Percentiles rank a stretch among this genome's conserved stretches.
phyloP scores from a whole-genome alignment of 495 filamentous ascomycete genomes.

The Neurospora africana region DNA sequence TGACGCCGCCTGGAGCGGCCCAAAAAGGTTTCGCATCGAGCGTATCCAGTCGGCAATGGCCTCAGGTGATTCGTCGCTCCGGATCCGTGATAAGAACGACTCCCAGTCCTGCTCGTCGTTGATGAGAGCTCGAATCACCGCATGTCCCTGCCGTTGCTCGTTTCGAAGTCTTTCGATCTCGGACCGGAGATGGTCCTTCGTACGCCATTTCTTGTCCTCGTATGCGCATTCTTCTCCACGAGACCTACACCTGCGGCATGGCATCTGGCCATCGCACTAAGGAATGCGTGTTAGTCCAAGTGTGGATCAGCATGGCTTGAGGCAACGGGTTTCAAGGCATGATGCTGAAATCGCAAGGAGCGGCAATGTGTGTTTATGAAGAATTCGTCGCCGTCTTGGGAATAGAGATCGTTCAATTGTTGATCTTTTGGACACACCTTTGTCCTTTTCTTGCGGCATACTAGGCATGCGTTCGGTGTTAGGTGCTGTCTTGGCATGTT shows the following conservation, averaged over 20 bases:
- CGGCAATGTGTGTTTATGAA: background rate
- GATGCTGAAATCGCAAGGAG: background rate
- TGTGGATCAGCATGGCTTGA: background rate
- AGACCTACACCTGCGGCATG: slow-evolving; percentile 19
- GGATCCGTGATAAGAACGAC: slow-evolving; percentile 12
- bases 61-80: slow-evolving; percentile 17
- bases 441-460: slow-evolving; percentile 19
- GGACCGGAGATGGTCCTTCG: slow-evolving; percentile 23
- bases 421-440: slow-evolving; percentile 9
- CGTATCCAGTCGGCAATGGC: slow-evolving; percentile 22
- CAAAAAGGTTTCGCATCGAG: background rate
- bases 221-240: slow-evolving; percentile 23
- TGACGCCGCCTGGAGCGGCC: background rate
- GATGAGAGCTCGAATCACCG: slow-evolving; percentile 16
- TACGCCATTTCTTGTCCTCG: slow-evolving; percentile 24
- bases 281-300: slow-evolving; percentile 1
- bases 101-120: slow-evolving; percentile 17
- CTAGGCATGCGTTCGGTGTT: slow-evolving; percentile 19
- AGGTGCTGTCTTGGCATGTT: slow-evolving; percentile 22
- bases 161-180: slow-evolving; percentile 20
- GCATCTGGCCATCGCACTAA: slow-evolving; percentile 21
- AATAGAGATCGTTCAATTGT: background rate
- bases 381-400: background rate
- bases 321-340: background rate
- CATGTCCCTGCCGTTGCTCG: slow-evolving; percentile 19